Evolutionary conservation across 768 basidiomycete species (phyloP), one percentile per base, ranked within the genome.

Genomic region (Boletus insuetus): DNA sequence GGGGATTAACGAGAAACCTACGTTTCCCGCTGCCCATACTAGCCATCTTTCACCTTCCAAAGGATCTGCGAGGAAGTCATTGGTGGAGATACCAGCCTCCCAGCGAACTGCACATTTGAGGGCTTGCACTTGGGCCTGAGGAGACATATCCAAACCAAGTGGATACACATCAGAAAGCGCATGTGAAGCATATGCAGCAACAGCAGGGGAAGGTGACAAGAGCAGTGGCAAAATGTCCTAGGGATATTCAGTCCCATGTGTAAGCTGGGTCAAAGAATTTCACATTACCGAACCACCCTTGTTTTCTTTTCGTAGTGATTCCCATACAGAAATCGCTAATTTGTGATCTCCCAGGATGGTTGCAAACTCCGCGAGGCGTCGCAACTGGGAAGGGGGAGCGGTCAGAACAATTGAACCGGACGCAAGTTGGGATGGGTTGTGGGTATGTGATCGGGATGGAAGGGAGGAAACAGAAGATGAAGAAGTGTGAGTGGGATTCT

Each of bases 361-460:
- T 10, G 93, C 86, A 73, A 98, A 95, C 70, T 99, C 97, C 11
- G 94, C 97, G 4, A 98, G 76, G n/a, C 96, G 85, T 43, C 94
- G 81, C 59, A 87, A 84, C 62, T 88, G 91, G 6, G 85, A 78
- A 8, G 83, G 83, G 8, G 81, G 78, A 26, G 77, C 65, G 39
- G 58, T 46, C 3, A 54, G 40, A 42, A 54, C 58, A 32, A n/a
- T 46, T 38, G 53, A 64, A 22, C 55, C 55, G 39, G 63, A 60
- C 34, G 63, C 24, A 1, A 56, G 49, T 74, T 72, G 46, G 12
- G 75, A 64, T 69, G 71, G 35, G 72, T 69, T 61, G 65, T 73
- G 61, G 69, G 72, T 56, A 65, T 78, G 56, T 64, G 78, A 61
- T 64, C 76, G 74, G 12, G 61, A 66, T 1, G 74, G 66, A 14